phyloP scores from a whole-genome alignment of 306 rosid species.

The Hippophae tibetana region DNA sequence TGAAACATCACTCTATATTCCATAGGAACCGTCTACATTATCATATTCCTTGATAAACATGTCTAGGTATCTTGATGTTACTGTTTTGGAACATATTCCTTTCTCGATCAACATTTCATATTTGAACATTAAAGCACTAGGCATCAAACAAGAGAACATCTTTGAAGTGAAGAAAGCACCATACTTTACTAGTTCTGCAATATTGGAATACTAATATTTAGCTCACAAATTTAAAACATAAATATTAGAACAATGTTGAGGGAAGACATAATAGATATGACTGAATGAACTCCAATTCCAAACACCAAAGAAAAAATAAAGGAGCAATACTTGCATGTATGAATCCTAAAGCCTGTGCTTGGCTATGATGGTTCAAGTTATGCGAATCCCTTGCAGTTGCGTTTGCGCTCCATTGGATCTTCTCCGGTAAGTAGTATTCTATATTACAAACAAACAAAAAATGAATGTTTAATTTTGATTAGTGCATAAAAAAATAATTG shows the following conservation, averaged over 20 bases:
- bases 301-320: background rate
- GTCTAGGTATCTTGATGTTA: too few species aligned
- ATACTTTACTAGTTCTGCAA: background rate
- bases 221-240: background rate
- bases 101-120: background rate
- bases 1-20: too few species aligned
- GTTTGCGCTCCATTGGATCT: too few species aligned
- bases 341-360: conserved; percentile 10
- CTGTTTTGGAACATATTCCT: background rate
- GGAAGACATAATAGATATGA: background rate
- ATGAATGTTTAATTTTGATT: too few species aligned
- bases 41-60: too few species aligned
- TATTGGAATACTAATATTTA: too few species aligned
- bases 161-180: background rate
- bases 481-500: too few species aligned
- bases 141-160: background rate
- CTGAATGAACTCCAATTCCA: background rate
- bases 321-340: background rate
- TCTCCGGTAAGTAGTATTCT: too few species aligned
- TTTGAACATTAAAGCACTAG: background rate
- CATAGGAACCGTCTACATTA: too few species aligned
- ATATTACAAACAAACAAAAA: too few species aligned
- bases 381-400: conserved; percentile 15
- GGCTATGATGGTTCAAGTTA: conserved; percentile 31
- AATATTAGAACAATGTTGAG: background rate